Percentiles rank a stretch among this genome's conserved stretches.
These are phyloP conservation scores for Hemerocallis citrina DNA, from an alignment of 106 monocot genomes.

Conservation along the genomic window DNA sequence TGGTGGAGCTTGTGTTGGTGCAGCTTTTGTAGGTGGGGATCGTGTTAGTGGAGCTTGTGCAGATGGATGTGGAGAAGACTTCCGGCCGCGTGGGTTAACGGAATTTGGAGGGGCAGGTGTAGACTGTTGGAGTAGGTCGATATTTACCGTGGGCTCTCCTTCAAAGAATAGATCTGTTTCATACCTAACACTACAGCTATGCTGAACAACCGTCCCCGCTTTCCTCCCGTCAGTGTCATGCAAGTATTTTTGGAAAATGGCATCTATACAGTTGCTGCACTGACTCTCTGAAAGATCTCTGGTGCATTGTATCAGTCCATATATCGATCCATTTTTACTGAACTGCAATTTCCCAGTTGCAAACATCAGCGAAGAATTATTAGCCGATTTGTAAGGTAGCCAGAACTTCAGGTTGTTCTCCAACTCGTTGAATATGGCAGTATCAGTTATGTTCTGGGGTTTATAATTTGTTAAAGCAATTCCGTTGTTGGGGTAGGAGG, in stretches of 20 bases:
- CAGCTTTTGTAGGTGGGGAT: too few relatives aligned
- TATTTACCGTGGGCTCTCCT: neutral
- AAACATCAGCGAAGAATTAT: neutral
- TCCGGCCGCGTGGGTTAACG: too few relatives aligned
- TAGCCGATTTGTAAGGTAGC: neutral
- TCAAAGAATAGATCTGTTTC: neutral
- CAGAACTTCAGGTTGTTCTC: neutral
- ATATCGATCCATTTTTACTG: neutral
- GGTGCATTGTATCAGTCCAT: constrained; percentile 27
- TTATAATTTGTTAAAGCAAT: neutral
- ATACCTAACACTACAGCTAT: neutral
- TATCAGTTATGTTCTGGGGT: neutral
- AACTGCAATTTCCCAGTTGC: neutral
- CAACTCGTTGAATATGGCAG: constrained; percentile 3
- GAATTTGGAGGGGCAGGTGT: too few relatives aligned
- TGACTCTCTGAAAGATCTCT: constrained; percentile 12
- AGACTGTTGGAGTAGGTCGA: too few relatives aligned
- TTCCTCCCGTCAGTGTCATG: neutral
- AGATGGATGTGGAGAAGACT: too few relatives aligned
- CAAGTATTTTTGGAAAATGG: neutral
- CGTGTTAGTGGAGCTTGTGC: too few relatives aligned
- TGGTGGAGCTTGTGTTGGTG: too few relatives aligned
- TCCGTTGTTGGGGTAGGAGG: neutral
- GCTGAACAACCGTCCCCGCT: constrained; percentile 3
- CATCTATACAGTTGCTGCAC: constrained; percentile 12